A percentile compares a stretch with the other conserved stretches of the same genome.
Evolutionary conservation across 2,329 filamentous ascomycete species (phyloP).

Genomic region (Phialophora macrospora): DNA sequence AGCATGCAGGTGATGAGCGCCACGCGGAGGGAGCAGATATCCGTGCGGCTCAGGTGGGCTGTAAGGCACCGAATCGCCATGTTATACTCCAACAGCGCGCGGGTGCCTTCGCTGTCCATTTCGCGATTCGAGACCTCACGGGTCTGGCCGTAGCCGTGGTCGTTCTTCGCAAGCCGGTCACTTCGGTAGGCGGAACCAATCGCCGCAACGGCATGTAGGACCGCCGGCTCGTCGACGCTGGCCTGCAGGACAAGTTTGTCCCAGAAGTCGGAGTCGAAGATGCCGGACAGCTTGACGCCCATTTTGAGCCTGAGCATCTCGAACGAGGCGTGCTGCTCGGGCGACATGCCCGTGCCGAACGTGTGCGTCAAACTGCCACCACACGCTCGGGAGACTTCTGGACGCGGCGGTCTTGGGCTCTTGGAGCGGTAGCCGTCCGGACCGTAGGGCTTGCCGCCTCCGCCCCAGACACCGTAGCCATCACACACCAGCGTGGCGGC

Average conservation of each 20-base stretch:
- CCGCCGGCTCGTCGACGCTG: slow-evolving; percentile 47
- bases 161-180: slow-evolving; percentile 16
- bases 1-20: slow-evolving; percentile 51
- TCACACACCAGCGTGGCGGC: slow-evolving; percentile 48
- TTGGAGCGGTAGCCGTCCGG: not conserved
- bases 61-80: slow-evolving; percentile 48
- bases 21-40: slow-evolving; percentile 44
- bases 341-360: not conserved
- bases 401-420: not conserved
- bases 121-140: slow-evolving; percentile 16
- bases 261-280: slow-evolving; percentile 49
- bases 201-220: slow-evolving; percentile 52
- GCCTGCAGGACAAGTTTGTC: slow-evolving; percentile 48
- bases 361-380: not conserved
- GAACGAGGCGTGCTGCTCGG: slow-evolving; percentile 25
- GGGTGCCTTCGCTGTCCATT: slow-evolving; percentile 22
- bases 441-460: slow-evolving; percentile 41
- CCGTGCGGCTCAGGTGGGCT: slow-evolving; percentile 37
- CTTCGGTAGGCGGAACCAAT: slow-evolving; percentile 47
- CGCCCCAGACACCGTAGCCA: slow-evolving; percentile 52
- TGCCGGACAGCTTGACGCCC: slow-evolving; percentile 45
- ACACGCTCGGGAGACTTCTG: slow-evolving; percentile 33
- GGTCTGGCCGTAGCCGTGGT: slow-evolving; percentile 22
- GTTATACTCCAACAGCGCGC: slow-evolving; percentile 49
- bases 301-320: slow-evolving; percentile 42